phyloP scores from a whole-genome alignment of 1,284 basidiomycete genomes.

The Rhizopogon parksii region DNA sequence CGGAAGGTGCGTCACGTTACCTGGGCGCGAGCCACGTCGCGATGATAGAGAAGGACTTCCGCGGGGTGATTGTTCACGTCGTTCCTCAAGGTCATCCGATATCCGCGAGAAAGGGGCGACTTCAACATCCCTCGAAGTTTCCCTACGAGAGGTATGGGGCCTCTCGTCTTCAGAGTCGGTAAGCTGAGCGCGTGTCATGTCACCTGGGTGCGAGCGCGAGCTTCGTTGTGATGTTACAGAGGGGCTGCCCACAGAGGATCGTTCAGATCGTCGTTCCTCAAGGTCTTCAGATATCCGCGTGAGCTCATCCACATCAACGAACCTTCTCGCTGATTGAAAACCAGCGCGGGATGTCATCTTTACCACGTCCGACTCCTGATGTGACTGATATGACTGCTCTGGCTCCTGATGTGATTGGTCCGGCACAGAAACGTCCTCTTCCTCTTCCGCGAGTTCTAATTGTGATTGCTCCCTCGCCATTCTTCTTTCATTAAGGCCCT shows the following conservation, averaged over 20 bases:
- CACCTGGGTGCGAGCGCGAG: constrained; percentile 9
- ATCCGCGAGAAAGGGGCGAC: constrained; percentile 14
- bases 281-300: constrained; percentile 29
- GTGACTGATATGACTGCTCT: background rate
- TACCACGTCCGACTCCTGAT: background rate
- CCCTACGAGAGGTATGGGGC: background rate
- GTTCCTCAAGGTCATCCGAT: constrained; percentile 29
- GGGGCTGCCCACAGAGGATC: constrained; percentile 20
- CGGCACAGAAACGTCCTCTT: background rate
- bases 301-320: constrained; percentile 25
- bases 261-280: constrained; percentile 30
- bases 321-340: constrained; percentile 14
- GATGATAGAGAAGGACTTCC: background rate
- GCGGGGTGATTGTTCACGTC: constrained; percentile 22
- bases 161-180: background rate
- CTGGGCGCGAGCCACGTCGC: background rate
- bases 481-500: constrained; percentile 68
- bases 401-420: background rate
- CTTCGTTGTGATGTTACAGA: constrained; percentile 19
- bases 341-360: constrained; percentile 3
- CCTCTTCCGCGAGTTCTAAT: constrained; percentile 8
- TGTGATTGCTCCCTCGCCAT: constrained; percentile 26
- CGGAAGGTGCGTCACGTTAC: background rate
- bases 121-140: background rate
- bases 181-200: constrained; percentile 1